Evolutionary conservation across 108 stramenopile species (phyloP).

Genomic region (Epithemia pelagica): DNA sequence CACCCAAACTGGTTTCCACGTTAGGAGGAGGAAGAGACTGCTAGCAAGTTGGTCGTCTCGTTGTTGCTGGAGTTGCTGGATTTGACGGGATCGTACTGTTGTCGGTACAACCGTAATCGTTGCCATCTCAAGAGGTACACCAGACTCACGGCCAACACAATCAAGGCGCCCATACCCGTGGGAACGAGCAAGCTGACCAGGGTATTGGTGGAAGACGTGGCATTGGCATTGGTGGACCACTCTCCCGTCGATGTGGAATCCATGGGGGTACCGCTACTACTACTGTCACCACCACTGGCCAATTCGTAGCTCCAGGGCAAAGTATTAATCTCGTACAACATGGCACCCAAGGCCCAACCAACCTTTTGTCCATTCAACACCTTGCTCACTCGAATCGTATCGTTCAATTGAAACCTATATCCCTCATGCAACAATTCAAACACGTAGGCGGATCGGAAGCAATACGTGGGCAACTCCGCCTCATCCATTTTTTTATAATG

Average conservation of each 20-base stretch:
- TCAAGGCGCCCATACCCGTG: background rate
- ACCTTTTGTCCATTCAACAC: conserved; percentile 72
- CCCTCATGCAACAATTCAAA: conserved; percentile 69
- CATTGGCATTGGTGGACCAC: background rate
- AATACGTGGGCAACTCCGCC: conserved; percentile 39
- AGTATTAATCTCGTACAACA: conserved; percentile 92
- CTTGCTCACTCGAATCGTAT: conserved; percentile 71
- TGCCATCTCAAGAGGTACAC: background rate
- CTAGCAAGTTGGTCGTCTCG: no score
- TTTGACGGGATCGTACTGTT: background rate
- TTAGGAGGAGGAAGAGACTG: no score
- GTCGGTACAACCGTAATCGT: background rate
- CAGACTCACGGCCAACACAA: background rate
- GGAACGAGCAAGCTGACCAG: background rate
- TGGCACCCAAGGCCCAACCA: conserved; percentile 88
- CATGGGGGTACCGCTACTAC: background rate
- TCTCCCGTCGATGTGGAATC: background rate
- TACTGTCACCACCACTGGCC: background rate
- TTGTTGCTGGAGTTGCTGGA: background rate
- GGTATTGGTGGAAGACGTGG: no score
- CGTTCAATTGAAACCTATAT: conserved; percentile 52
- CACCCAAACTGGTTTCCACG: no score
- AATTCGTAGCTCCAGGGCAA: conserved; percentile 49
- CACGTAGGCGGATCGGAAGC: conserved; percentile 78
- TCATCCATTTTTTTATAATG: conserved; percentile 6